Evolutionary conservation across 2,329 filamentous ascomycete species (phyloP), one percentile per base, ranked within the genome.

Genomic region (Hypoxylon sp.): DNA sequence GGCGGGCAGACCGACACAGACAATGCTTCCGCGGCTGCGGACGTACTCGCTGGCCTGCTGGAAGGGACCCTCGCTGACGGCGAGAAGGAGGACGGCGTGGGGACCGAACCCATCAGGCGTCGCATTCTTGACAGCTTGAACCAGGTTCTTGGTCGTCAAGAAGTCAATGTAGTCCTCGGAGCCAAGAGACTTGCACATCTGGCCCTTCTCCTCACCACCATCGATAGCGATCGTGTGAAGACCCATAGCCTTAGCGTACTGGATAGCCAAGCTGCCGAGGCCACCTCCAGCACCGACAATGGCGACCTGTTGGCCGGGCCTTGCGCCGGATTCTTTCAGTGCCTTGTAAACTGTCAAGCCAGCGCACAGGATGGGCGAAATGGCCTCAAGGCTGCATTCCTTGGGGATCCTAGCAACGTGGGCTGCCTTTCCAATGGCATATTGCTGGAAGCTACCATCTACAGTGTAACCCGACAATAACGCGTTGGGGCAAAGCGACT

Each of bases 211-310:
- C 2, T 89, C 88, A 53, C 94, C 94, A 53, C 87, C 88, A 75
- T 97, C 94, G 73, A 98, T 94, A 73, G 91, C 93, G 75, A 97
- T 90, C 72, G 89, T 84, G 70, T 90, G 85, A 56, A 97, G 83
- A 65, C 94, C 93, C 94, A 98, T 97, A 45, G 94, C 94, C 80
- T 91, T 92, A 59, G 93, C 93, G 81, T 97, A 97, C 82, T 97
- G 94, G 73, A 91, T 85, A 21, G 93, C 93, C 71, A 97, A 83
- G 61, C 68, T 75, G 30, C 93, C 93, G 63, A 97, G 86, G 75
- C 93, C 93, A 80, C 93, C 93, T 71, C 93, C 93, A 28, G 93
- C 93, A 77, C 94, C 94, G 68, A 97, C 93, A 71, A 97, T 91
- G 72, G 93, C 94, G 25, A 97, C 89, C 41, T 85, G 90, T 80